phyloP scores from a whole-genome alignment of 768 basidiomycete genomes.

The Mycena maculata region DNA sequence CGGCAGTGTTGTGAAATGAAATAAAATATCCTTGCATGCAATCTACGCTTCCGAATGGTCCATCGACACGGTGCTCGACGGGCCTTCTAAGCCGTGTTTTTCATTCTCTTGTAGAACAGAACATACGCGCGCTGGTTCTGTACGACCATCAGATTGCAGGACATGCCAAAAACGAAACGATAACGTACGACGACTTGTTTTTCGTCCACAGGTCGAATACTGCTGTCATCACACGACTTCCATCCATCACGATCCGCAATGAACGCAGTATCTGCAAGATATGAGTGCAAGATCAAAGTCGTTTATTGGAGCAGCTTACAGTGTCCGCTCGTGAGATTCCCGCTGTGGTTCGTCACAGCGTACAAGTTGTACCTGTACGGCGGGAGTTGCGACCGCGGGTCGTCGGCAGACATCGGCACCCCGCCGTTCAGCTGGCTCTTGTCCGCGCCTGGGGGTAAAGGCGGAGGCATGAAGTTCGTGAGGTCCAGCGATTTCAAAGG shows the following conservation, averaged over 20 bases:
- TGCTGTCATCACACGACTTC: conserved; percentile 95
- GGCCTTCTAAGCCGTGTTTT: conserved; percentile 28
- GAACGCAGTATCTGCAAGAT: conserved; percentile 85
- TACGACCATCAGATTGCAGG: conserved; percentile 11
- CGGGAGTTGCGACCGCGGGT: conserved; percentile 85
- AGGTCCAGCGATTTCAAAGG: conserved; percentile 73
- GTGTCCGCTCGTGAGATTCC: conserved; percentile 93
- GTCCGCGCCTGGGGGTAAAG: conserved; percentile 73
- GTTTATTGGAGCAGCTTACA: conserved; percentile 66
- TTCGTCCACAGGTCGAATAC: conserved; percentile 76
- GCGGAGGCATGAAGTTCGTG: conserved; percentile 87
- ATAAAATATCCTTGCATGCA: conserved; percentile 49
- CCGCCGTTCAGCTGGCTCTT: conserved; percentile 60
- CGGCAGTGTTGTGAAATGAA: conserved; percentile 32
- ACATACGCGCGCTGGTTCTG: conserved; percentile 78
- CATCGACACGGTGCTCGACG: no score
- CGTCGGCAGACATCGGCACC: conserved; percentile 61
- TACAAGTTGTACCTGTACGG: conserved; percentile 96
- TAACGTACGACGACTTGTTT: conserved; percentile 84
- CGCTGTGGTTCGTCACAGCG: conserved; percentile 96
- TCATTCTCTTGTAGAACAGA: conserved; percentile 80
- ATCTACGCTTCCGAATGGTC: conserved; percentile 47
- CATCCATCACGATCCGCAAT: conserved; percentile 89
- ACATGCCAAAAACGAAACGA: conserved; percentile 5
- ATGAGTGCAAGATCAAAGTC: conserved; percentile 15